These are phyloP conservation scores for Trichoderma sp. DNA, from an alignment of 2,329 filamentous ascomycete species.

Conservation along the genomic window DNA sequence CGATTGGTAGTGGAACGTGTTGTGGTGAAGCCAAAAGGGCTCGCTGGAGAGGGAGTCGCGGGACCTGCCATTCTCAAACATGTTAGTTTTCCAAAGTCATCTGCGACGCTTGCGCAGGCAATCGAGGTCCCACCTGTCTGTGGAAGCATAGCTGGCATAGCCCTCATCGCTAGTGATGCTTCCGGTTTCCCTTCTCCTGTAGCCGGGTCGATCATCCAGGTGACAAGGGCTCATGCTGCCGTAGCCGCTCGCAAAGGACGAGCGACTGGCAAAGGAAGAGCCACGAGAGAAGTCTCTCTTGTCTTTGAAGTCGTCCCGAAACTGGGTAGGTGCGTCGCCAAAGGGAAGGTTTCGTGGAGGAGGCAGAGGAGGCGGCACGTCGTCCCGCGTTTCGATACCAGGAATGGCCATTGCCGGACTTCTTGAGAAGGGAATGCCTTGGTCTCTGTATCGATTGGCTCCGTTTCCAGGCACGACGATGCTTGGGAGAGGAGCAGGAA, in stretches of 20 bases:
- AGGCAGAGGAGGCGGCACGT: slow-evolving; percentile 45
- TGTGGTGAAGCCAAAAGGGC: slow-evolving; percentile 50
- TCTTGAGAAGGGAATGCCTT: slow-evolving; percentile 33
- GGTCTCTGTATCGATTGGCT: slow-evolving; percentile 28
- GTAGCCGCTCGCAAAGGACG: slow-evolving; percentile 38
- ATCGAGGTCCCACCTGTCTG: slow-evolving; percentile 33
- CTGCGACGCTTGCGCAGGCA: neutral
- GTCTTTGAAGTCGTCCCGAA: slow-evolving; percentile 31
- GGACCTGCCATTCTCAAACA: slow-evolving; percentile 31
- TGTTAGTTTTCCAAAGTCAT: slow-evolving; percentile 22
- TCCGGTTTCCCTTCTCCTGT: slow-evolving; percentile 32
- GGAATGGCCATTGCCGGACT: slow-evolving; percentile 44
- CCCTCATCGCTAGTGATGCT: slow-evolving; percentile 40
- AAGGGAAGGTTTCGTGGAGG: slow-evolving; percentile 41
- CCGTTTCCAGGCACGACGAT: slow-evolving; percentile 34
- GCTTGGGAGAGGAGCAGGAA: slow-evolving; percentile 35
- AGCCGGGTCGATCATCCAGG: slow-evolving; percentile 34
- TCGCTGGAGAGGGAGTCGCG: slow-evolving; percentile 39
- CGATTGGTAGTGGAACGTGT: slow-evolving; percentile 46
- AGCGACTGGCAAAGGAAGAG: slow-evolving; percentile 21
- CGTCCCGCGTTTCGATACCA: slow-evolving; percentile 32
- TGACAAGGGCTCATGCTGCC: slow-evolving; percentile 39
- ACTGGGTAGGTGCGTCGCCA: slow-evolving; percentile 31
- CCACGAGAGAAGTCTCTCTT: slow-evolving; percentile 30
- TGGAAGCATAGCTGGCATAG: slow-evolving; percentile 43